These are phyloP conservation scores for Eucalyptus curtisii DNA, from an alignment of 345 rosid species.

Conservation along the genomic window DNA sequence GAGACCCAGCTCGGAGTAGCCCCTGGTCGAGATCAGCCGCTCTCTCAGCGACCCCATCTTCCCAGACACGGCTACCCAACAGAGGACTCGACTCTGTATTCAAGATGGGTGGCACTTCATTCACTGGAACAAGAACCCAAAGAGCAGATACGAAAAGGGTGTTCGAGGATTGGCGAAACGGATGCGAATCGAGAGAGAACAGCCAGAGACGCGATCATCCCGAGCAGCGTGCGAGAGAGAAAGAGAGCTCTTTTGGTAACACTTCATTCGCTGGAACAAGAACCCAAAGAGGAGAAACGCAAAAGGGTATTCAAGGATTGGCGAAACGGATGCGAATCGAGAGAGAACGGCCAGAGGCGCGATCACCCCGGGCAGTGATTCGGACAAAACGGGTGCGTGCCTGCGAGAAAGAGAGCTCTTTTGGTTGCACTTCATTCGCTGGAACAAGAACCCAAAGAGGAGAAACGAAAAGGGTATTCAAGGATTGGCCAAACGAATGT, in stretches of 20 bases:
- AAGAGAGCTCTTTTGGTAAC: not conserved
- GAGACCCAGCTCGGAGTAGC: constrained; percentile 29
- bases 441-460: not conserved
- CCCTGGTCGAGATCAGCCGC: constrained; percentile 36
- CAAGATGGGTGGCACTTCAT: not conserved
- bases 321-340: not conserved
- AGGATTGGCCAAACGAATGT: not conserved
- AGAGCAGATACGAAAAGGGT: not conserved
- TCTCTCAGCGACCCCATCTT: constrained; percentile 44
- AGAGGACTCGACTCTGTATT: not conserved
- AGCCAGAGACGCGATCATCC: too few species aligned
- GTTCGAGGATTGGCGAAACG: not conserved
- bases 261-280: not conserved
- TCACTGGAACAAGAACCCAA: not conserved
- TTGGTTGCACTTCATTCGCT: not conserved
- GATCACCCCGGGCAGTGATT: rapidly evolving
- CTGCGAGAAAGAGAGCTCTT: too few species aligned
- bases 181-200: not conserved
- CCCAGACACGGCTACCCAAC: constrained; percentile 21
- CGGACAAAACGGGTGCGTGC: too few species aligned
- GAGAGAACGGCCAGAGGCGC: too few species aligned
- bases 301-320: not conserved
- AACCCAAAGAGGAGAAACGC: not conserved
- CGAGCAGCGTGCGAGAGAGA: too few species aligned
- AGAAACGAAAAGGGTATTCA: not conserved